Evolutionary conservation across 78 protist genomes (phyloP).

Genomic region (Monocercomonoides exilis): DNA sequence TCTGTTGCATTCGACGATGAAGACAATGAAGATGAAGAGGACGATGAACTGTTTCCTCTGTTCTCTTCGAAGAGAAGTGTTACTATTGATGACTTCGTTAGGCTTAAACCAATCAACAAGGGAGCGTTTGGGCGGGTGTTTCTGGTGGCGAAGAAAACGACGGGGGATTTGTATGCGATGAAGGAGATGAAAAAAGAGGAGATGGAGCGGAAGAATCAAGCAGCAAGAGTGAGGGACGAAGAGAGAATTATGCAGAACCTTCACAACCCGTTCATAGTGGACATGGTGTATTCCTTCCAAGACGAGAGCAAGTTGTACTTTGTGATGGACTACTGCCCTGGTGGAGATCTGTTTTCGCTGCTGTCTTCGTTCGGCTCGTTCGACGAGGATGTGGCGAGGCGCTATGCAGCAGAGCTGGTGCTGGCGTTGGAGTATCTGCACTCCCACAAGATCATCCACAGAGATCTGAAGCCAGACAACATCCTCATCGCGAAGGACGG

Average conservation of each 20-base stretch:
- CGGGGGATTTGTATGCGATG: slow-evolving; percentile 27
- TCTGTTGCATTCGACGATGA: too few relatives aligned
- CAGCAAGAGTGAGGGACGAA: slow-evolving; percentile 52
- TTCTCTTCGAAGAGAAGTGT: too few relatives aligned
- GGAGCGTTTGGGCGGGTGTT: slow-evolving; percentile 26
- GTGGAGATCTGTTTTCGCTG: slow-evolving; percentile 17
- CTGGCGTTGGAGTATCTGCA: slow-evolving; percentile 57
- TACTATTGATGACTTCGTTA: background rate
- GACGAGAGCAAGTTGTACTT: background rate
- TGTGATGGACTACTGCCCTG: slow-evolving; percentile 27
- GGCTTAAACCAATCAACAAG: slow-evolving; percentile 4
- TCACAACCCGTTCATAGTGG: slow-evolving; percentile 19
- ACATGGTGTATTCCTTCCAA: slow-evolving; percentile 2
- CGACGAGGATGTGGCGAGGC: slow-evolving; percentile 51
- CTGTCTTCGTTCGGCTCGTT: background rate
- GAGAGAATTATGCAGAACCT: slow-evolving; percentile 49
- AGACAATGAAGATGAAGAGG: too few relatives aligned
- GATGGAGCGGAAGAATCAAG: slow-evolving; percentile 49
- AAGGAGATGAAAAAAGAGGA: slow-evolving; percentile 44
- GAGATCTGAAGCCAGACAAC: slow-evolving; percentile 87
- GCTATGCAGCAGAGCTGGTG: slow-evolving; percentile 61
- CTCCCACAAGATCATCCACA: slow-evolving; percentile 40
- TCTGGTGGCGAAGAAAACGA: slow-evolving; percentile 21
- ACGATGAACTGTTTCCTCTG: too few relatives aligned
- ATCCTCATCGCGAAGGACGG: slow-evolving; percentile 62